Evolutionary conservation across 179 eudicot genomes (phyloP).

Genomic region (Patellifolia procumbens): DNA sequence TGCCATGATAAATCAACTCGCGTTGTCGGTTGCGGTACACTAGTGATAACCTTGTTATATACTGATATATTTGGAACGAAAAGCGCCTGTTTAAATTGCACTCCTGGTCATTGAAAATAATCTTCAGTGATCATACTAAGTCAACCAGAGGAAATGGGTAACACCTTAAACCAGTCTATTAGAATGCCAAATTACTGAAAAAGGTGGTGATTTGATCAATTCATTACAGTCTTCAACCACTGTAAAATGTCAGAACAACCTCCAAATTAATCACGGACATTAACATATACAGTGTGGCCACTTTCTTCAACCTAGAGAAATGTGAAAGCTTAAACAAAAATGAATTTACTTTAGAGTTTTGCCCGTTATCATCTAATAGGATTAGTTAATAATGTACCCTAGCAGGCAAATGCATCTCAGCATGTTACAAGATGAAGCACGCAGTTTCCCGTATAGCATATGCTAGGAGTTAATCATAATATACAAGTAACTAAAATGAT

Average conservation of each 20-base stretch:
- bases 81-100: slow-evolving; percentile 79
- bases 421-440: background rate
- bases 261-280: background rate
- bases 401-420: background rate
- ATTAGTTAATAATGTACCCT: background rate
- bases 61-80: slow-evolving; percentile 92
- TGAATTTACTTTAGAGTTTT: background rate
- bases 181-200: background rate
- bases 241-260: background rate
- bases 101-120: slow-evolving; percentile 52
- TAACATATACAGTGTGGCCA: background rate
- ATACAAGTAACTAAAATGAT: background rate
- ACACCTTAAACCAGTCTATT: background rate
- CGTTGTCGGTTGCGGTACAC: slow-evolving; percentile 47
- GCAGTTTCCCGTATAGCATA: background rate
- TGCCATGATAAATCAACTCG: slow-evolving; percentile 92
- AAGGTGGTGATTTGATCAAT: background rate
- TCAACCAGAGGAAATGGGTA: background rate
- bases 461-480: background rate
- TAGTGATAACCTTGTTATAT: slow-evolving; percentile 69
- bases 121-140: slow-evolving; percentile 7
- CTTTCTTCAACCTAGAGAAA: background rate
- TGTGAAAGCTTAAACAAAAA: background rate
- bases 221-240: too few species aligned
- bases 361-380: background rate